These are phyloP conservation scores for Fusarium caatingaense DNA, from an alignment of 2,329 filamentous ascomycete genomes.

Conservation along the genomic window DNA sequence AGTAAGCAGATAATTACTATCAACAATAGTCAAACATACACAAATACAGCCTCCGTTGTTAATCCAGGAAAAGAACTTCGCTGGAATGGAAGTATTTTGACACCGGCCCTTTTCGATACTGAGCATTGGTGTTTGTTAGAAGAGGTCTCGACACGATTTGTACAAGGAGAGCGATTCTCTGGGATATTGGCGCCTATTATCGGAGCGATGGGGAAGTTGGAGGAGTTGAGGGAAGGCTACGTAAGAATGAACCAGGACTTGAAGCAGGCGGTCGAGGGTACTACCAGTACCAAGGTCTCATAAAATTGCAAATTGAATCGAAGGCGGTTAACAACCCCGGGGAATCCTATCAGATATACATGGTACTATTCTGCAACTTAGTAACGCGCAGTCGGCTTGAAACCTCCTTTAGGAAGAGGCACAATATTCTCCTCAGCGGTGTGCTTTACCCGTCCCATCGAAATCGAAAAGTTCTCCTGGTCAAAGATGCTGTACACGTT, in stretches of 20 bases:
- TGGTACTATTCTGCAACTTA: neutral
- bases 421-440: neutral
- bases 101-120: neutral
- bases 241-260: constrained; percentile 8
- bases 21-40: neutral
- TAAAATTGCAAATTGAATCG: neutral
- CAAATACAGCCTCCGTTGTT: neutral
- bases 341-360: neutral
- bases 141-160: neutral
- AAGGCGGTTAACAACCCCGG: neutral
- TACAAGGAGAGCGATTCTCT: constrained; percentile 6
- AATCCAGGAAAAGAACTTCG: neutral
- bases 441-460: constrained; percentile 3
- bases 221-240: neutral
- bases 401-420: neutral
- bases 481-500: constrained; percentile 13
- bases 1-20: constrained; percentile 13
- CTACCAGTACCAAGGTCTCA: neutral
- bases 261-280: neutral
- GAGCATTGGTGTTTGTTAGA: constrained; percentile 16
- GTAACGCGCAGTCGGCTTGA: neutral
- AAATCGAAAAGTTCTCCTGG: neutral
- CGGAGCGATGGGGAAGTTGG: neutral
- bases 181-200: neutral
- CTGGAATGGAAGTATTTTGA: constrained; percentile 13